Evolutionary conservation across 495 filamentous ascomycete species (phyloP).

Genomic region (Neurospora sp.): DNA sequence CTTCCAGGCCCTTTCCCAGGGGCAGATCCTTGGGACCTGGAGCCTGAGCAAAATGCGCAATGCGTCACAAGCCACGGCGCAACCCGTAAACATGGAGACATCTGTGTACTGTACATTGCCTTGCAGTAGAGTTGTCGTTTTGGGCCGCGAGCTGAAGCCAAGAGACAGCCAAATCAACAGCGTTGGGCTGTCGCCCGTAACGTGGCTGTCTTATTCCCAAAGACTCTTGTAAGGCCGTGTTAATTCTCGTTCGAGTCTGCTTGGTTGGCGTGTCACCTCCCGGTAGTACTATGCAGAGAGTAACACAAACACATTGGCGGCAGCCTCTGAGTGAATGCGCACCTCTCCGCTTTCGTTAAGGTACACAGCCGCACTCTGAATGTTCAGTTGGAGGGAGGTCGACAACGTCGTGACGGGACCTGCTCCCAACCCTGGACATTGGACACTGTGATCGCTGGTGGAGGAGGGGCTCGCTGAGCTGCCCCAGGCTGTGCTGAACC

Average conservation of each 20-base stretch:
- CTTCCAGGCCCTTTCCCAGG: background rate
- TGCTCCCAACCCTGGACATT: background rate
- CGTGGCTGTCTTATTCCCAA: background rate
- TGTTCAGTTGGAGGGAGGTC: background rate
- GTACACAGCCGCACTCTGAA: background rate
- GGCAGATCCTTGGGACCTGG: background rate
- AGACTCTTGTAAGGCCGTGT: background rate
- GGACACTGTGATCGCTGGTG: background rate
- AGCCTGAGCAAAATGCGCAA: background rate
- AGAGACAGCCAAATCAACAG: background rate
- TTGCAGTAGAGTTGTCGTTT: background rate
- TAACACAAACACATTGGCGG: background rate
- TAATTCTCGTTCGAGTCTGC: background rate
- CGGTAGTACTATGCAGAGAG: background rate
- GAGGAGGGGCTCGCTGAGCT: background rate
- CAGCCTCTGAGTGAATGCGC: background rate
- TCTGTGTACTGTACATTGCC: background rate
- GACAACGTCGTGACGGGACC: background rate
- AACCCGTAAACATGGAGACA: background rate
- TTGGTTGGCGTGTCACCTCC: background rate
- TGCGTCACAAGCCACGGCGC: background rate
- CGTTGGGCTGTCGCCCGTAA: background rate
- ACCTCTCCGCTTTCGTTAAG: background rate
- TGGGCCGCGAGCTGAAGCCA: background rate
- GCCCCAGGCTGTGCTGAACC: background rate